Conservation (phyloP, 805 yeast species). For the Pichia nanzhaoensis region DNA sequence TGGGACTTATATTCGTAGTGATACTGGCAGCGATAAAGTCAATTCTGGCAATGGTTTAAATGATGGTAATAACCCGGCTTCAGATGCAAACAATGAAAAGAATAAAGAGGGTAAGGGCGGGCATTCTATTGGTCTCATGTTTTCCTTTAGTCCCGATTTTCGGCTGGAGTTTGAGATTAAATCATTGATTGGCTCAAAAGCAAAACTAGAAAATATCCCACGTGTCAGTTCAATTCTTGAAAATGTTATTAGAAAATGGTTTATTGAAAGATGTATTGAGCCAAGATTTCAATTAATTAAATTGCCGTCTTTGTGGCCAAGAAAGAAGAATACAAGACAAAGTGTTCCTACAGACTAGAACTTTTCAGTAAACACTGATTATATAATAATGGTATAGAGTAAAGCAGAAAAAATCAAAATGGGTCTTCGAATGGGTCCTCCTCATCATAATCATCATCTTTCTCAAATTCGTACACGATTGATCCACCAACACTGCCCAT, state of each 20-base stretch:
- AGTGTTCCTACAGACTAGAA: conserved; percentile 2
- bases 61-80: not conserved
- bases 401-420: conserved; percentile 2
- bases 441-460: conserved; percentile 96
- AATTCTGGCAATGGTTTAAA: not conserved
- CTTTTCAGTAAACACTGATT: too few species aligned
- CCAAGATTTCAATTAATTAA: conserved; percentile 85
- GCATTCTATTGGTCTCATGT: conserved; percentile 60
- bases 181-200: conserved; percentile 86
- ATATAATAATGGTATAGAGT: too few species aligned
- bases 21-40: not conserved
- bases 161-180: conserved; percentile 82
- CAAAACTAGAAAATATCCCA: conserved; percentile 89
- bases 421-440: conserved; percentile 98
- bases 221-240: conserved; percentile 83
- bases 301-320: conserved; percentile 86
- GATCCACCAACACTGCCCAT: conserved; percentile 80
- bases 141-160: conserved; percentile 89
- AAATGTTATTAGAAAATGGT: conserved; percentile 77
- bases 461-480: conserved; percentile 89
- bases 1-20: too few species aligned
- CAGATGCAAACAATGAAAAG: not conserved
- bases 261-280: conserved; percentile 86
- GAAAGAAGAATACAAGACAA: conserved; percentile 49
- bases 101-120: conserved; percentile 2